Evolutionary conservation across 2,329 filamentous ascomycete genomes (phyloP), one percentile per base, ranked within the genome.

Genomic region (Xylaria sp.): DNA sequence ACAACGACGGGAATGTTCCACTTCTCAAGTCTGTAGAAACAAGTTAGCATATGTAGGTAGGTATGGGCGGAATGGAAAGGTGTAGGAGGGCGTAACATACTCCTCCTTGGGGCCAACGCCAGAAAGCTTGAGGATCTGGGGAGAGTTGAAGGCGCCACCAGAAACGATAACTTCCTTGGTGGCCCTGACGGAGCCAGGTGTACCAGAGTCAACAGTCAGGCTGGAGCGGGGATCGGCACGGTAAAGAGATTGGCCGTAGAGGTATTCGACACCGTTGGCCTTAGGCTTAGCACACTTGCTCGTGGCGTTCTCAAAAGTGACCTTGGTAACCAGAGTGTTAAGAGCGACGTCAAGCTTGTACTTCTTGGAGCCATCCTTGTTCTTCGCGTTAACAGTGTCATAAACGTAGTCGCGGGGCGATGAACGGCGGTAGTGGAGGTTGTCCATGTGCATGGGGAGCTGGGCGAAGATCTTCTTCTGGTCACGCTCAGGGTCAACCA

Each of bases 311-410:
- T 85, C 79, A 66, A 86, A 85, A 31, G 74, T 76, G 23, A 86
- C 75, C 72, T 82, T 84, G 43, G 83, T 85, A 20, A 82, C 69
- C 5, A 82, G 79, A 56, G 78, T 80, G 75, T 85, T 80, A 18
- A 85, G 82, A 55, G 83, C 81, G 62, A 90, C 81, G 66, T 89
- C 86, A 2, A 90, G 84, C 46, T 83, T 84, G 75, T 89, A 89
- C 70, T 80, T 84, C 75, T 85, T 84, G 46, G 80, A 82, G 46
- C 87, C 86, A 68, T 88, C 82, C 10, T 25, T 23, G 64, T 76
- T 74, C 31, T 59, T 72, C 4, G 75, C 74, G 15, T 62, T 76
- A 20, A 72, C 74, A 1, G 73, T 68, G 5, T 73, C 69, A 74
- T 84, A 83, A 67, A 81, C 80, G 12, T 84, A 85, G 68, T 85